Base-by-base conservation (phyloP, 2,329 filamentous ascomycete genomes). In the Lojkania enalia region DNA sequence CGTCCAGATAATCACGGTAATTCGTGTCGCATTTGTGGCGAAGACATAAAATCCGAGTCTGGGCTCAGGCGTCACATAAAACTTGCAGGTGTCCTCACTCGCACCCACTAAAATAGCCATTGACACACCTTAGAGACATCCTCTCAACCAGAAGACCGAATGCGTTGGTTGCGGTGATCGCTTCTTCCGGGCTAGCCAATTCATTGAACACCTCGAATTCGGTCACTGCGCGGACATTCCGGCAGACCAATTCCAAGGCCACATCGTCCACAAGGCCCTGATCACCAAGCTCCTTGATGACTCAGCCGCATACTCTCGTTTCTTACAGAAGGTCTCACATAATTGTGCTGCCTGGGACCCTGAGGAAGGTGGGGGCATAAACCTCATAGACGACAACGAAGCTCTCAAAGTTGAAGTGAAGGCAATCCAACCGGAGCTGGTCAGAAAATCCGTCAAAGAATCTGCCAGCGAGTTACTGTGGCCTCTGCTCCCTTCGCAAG, bases 191-290 rank as follows among this genome's bases (percentile, higher is more conserved):
- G 79, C 80, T 0, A 65, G 71, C 5, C 66, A 69, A 4, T 62
- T 82, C 29, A 75, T 83, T 44, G 64, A 66, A 13, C 82, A 85
- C 52, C 71, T 84, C 15, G 80, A 84, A 54, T 67, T 71, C 7
- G 74, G 74, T 15, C 60, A 75, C 25, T 85, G 82, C 56, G 36
- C 51, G 0, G 62, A 60, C 2, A 77, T 82, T 48, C 55, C 51
- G 2, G 52, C 66, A 1, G 46, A 60, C 0, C 65, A 76, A 11
- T 79, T 82, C 47, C 60, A 71, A 13, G 69, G 70, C n/a, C 69
- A 77, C 35, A 70, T 80, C 16, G 69, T 75, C 13, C 75, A 80
- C 58, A 81, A 78, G 54, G 61, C 72, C 21, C 66, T 81, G 30
- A 61, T 77, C 40, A 72, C 66, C 1, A 51, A 64, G 35, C 55